Percentiles rank a stretch among this genome's conserved stretches.
phyloP scores from a whole-genome alignment of 1,139 yeast species.

The Entelexis sorbosivorans region DNA sequence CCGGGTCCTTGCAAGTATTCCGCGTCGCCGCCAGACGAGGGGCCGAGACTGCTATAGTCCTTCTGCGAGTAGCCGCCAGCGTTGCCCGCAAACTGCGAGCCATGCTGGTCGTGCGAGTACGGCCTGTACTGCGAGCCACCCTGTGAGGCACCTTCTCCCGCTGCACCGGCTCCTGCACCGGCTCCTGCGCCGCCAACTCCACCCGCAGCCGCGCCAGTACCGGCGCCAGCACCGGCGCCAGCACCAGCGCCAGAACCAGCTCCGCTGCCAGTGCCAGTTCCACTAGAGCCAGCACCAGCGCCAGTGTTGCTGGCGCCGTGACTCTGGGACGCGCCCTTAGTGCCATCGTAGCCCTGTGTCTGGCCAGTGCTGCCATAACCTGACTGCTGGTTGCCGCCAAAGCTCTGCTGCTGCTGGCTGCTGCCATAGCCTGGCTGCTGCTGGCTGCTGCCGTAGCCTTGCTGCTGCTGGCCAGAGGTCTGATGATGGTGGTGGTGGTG shows the following conservation, averaged over 20 bases:
- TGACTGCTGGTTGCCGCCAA: not conserved
- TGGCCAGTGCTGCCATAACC: not conserved
- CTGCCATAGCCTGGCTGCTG: not conserved
- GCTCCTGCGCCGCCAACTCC: not conserved
- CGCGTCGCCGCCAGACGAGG: not conserved
- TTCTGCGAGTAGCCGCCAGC: slow-evolving; percentile 9
- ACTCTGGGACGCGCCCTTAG: too few species aligned
- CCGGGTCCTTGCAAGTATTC: slow-evolving; percentile 2
- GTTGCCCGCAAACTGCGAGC: not conserved
- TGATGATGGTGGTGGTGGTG: not conserved
- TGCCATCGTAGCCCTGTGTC: not conserved
- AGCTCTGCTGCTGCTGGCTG: not conserved
- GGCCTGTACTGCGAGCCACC: slow-evolving; percentile 1
- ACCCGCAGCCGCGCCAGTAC: not conserved
- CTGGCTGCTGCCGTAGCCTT: not conserved
- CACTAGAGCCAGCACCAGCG: too few species aligned
- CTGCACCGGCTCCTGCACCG: not conserved
- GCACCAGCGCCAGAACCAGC: too few species aligned
- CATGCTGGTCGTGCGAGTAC: slow-evolving; percentile 4
- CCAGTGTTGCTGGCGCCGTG: not conserved
- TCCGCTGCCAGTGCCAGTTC: too few species aligned
- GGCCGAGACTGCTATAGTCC: slow-evolving; percentile 9
- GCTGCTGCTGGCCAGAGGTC: not conserved
- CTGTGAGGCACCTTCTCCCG: not conserved
- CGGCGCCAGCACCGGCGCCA: not conserved